Evolutionary conservation across 495 filamentous ascomycete genomes (phyloP).

Genomic region (Penicillium antarcticum): DNA sequence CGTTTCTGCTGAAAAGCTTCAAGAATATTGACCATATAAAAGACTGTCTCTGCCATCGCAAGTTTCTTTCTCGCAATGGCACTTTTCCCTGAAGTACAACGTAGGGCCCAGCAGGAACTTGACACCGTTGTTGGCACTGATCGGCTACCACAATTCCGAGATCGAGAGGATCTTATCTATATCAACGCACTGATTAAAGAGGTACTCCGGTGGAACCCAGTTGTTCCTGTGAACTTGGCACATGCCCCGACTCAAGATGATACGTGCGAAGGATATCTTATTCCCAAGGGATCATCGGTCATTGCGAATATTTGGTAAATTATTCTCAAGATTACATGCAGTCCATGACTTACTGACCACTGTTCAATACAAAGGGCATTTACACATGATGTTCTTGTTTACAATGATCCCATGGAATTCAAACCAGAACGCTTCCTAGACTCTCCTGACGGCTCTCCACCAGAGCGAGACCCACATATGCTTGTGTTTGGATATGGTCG

Average conservation of each 20-base stretch:
- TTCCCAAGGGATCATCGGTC: conserved; percentile 46
- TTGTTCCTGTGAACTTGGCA: conserved; percentile 42
- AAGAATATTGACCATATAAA: not conserved
- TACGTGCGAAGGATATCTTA: conserved; percentile 47
- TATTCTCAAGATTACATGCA: not conserved
- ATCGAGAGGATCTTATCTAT: conserved; percentile 34
- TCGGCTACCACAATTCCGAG: conserved; percentile 20
- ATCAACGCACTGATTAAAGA: conserved; percentile 41
- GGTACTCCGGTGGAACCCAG: conserved; percentile 40
- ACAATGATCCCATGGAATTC: conserved; percentile 19
- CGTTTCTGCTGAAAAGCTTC: not conserved
- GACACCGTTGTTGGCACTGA: conserved; percentile 44
- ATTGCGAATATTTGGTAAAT: conserved; percentile 44
- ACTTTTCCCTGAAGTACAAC: conserved; percentile 43
- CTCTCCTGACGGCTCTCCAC: conserved; percentile 5
- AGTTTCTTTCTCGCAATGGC: conserved; percentile 45
- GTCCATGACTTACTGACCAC: not conserved
- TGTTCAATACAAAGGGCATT: conserved; percentile 22
- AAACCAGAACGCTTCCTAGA: conserved; percentile 35
- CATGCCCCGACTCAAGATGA: conserved; percentile 55
- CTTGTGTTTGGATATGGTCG: conserved; percentile 38
- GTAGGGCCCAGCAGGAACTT: conserved; percentile 54
- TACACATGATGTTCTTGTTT: conserved; percentile 20
- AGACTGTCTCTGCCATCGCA: conserved; percentile 29
- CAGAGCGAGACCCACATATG: conserved; percentile 34